phyloP scores from a whole-genome alignment of 305 asterid species.

The Rubia tinctorum region DNA sequence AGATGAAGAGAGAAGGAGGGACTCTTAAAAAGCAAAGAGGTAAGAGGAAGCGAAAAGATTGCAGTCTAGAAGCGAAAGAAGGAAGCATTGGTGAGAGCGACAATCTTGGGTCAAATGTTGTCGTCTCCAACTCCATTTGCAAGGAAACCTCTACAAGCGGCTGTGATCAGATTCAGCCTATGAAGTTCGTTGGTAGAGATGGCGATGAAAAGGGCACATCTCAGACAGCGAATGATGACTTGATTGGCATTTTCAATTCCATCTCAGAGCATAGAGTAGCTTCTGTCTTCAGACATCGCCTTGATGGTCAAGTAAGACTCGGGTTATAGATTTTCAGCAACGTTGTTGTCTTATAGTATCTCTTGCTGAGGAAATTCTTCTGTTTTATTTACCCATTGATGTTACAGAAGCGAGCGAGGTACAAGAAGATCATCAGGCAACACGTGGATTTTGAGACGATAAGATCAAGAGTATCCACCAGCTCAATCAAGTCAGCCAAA shows the following conservation, averaged over 20 bases:
- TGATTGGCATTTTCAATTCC: conserved; percentile 52
- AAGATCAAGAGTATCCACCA: conserved; percentile 49
- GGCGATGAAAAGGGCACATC: conserved; percentile 26
- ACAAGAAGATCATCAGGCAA: conserved; percentile 56
- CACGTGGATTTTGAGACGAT: conserved; percentile 70
- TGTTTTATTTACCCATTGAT: not conserved
- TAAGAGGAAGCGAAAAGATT: conserved; percentile 62
- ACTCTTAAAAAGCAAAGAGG: conserved; percentile 70
- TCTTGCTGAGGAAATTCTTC: not conserved
- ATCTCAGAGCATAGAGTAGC: conserved; percentile 59
- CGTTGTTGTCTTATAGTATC: not conserved
- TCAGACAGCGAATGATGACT: conserved; percentile 26
- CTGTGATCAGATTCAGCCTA: conserved; percentile 28
- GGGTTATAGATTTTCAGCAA: not conserved
- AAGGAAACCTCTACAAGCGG: conserved; percentile 42
- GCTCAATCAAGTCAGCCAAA: conserved; percentile 41
- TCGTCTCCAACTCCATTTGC: conserved; percentile 32
- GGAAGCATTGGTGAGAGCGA: conserved; percentile 58
- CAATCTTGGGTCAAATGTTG: conserved; percentile 45
- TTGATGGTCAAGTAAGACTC: conserved; percentile 75
- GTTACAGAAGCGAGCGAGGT: conserved; percentile 68
- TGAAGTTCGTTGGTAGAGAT: conserved; percentile 19
- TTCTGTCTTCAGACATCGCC: conserved; percentile 68
- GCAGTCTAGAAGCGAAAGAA: conserved; percentile 46
- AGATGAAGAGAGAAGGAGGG: conserved; percentile 35